Conservation (phyloP, 140 eudicot genomes). For the Bidens hawaiensis region DNA sequence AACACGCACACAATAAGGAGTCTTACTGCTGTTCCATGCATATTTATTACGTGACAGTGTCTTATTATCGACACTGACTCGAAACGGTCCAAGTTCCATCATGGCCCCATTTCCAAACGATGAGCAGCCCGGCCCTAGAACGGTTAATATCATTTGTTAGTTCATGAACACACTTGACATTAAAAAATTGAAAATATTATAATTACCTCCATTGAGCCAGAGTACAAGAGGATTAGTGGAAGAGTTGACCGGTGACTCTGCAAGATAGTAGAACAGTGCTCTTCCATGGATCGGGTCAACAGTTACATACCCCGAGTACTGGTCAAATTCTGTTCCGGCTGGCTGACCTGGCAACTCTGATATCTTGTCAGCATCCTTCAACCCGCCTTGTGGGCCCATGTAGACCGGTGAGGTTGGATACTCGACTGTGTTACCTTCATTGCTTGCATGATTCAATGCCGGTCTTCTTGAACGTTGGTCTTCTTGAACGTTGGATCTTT, state of each 20-base stretch:
- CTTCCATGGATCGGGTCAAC: slow-evolving; percentile 47
- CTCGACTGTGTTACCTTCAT: not conserved
- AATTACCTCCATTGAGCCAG: slow-evolving; percentile 76
- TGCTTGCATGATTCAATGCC: not conserved
- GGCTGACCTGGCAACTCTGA: slow-evolving; percentile 55
- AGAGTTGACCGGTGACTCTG: slow-evolving; percentile 40
- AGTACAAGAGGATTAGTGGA: slow-evolving; percentile 57
- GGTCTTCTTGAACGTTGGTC: no score
- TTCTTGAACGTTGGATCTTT: slow-evolving; percentile 25
- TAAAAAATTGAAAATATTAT: not conserved
- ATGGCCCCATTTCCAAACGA: slow-evolving; percentile 66
- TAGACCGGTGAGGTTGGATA: slow-evolving; percentile 31
- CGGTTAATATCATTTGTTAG: not conserved
- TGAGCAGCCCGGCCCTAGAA: slow-evolving; percentile 73
- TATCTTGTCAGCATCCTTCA: slow-evolving; percentile 46
- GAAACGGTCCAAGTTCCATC: slow-evolving; percentile 67
- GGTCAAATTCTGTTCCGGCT: slow-evolving; percentile 33
- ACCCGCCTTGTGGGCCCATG: slow-evolving; percentile 42
- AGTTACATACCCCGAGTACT: slow-evolving; percentile 65
- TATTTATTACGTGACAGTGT: slow-evolving; percentile 31
- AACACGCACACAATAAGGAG: not conserved
- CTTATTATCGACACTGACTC: slow-evolving; percentile 42
- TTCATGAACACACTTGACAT: not conserved
- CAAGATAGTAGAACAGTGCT: slow-evolving; percentile 58
- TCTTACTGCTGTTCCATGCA: slow-evolving; percentile 53